Evolutionary conservation across 1,284 basidiomycete species (phyloP).

Genomic region (Sporisorium exsertum): DNA sequence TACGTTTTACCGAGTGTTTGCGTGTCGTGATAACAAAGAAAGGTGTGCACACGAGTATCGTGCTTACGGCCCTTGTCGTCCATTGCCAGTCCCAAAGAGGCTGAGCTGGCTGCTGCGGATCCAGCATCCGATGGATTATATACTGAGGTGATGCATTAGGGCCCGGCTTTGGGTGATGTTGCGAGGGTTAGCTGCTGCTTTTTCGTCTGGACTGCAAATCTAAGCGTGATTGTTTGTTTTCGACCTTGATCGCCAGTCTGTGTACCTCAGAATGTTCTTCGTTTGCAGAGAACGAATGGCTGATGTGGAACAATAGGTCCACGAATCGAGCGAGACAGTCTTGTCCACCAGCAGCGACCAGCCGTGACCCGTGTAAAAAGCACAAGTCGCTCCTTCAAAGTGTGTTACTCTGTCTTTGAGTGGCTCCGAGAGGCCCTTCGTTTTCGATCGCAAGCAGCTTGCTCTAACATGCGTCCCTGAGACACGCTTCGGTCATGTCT

Average conservation of each 20-base stretch:
- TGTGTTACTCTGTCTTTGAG: too few species aligned
- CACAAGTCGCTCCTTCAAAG: too few species aligned
- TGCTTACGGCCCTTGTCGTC: neutral
- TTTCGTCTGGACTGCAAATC: neutral
- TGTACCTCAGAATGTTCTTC: neutral
- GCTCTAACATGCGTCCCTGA: conserved; percentile 3
- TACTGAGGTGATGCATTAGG: too few species aligned
- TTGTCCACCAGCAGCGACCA: too few species aligned
- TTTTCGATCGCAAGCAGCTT: neutral
- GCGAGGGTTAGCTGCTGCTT: neutral
- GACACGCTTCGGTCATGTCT: conserved; percentile 9
- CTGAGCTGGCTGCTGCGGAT: neutral
- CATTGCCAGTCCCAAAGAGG: neutral
- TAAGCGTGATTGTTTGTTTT: neutral
- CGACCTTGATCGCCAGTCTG: neutral
- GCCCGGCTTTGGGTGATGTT: too few species aligned
- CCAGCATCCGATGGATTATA: neutral
- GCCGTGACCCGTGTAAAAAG: too few species aligned
- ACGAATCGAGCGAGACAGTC: too few species aligned
- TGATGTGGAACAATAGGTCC: neutral
- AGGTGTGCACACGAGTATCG: neutral
- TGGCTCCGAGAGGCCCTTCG: neutral
- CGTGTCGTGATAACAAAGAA: neutral
- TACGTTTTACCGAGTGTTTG: conserved; percentile 1
- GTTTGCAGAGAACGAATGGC: neutral